Evolutionary conservation across 768 basidiomycete genomes (phyloP).

Genomic region (Strobilomyces dryophilus): DNA sequence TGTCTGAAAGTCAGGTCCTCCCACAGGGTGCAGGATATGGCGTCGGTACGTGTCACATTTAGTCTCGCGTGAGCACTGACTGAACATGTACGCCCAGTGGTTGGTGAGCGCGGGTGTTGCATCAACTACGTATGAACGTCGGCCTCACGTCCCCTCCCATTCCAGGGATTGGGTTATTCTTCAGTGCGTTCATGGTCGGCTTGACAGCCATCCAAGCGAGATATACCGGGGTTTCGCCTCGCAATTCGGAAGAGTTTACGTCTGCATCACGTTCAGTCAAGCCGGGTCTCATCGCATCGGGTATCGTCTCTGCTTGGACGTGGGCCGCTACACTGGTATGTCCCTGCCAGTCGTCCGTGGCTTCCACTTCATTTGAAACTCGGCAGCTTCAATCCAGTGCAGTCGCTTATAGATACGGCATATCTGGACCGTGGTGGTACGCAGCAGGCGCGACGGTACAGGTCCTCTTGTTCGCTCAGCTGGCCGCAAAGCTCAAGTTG

Average conservation of each 20-base stretch:
- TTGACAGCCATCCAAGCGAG: constrained; percentile 79
- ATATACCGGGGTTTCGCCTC: constrained; percentile 78
- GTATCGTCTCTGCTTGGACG: constrained; percentile 94
- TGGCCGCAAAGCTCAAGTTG: constrained; percentile 88
- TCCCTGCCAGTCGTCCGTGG: not conserved
- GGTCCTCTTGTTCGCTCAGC: constrained; percentile 86
- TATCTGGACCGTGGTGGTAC: constrained; percentile 89
- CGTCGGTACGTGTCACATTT: constrained; percentile 47
- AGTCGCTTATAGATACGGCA: constrained; percentile 80
- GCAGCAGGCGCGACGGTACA: constrained; percentile 87
- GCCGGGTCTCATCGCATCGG: constrained; percentile 88
- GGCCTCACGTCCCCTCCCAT: constrained; percentile 3
- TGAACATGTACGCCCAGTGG: constrained; percentile 34
- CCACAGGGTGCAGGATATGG: constrained; percentile 87
- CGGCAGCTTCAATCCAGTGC: constrained; percentile 72
- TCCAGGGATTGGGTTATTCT: constrained; percentile 82
- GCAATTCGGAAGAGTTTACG: constrained; percentile 79
- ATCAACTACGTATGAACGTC: not conserved
- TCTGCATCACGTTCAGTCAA: constrained; percentile 81
- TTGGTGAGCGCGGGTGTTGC: constrained; percentile 35
- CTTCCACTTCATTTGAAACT: not conserved
- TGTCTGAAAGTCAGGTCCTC: constrained; percentile 40
- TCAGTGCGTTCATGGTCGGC: constrained; percentile 74
- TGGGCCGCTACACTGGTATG: constrained; percentile 72
- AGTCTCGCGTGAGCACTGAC: not conserved